A percentile compares a stretch with the other conserved stretches of the same genome.
These are phyloP conservation scores for Podospora comata DNA, from an alignment of 495 filamentous ascomycete genomes.

Conservation along the genomic window DNA sequence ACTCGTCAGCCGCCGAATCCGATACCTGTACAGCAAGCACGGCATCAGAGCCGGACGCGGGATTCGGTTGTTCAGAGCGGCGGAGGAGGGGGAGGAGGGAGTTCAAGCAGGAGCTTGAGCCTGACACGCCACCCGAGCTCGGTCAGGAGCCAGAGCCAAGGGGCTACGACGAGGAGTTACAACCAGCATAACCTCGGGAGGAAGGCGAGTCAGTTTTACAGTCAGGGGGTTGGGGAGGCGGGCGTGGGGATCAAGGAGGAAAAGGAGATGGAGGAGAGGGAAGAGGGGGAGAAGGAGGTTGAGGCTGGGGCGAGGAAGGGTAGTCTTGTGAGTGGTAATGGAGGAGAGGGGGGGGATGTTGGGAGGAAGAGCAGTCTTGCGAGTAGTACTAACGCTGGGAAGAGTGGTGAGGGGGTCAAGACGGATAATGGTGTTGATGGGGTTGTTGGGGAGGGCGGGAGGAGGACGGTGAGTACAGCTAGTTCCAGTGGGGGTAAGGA, in stretches of 20 bases:
- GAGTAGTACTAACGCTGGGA: not conserved
- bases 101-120: not conserved
- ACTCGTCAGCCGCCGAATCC: not conserved
- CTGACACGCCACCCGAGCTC: not conserved
- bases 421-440: not conserved
- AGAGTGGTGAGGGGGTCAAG: not conserved
- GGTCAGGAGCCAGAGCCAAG: not conserved
- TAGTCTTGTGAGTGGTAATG: not conserved
- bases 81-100: not conserved
- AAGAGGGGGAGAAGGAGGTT: not conserved
- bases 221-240: not conserved
- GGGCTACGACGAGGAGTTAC: not conserved
- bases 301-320: too few relatives aligned
- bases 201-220: not conserved
- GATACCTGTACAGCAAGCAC: not conserved
- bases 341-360: not conserved
- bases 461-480: not conserved
- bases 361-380: not conserved
- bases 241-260: not conserved
- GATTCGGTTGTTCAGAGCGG: not conserved
- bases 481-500: not conserved
- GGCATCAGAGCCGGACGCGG: not conserved
- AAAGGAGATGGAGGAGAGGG: not conserved
- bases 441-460: not conserved
- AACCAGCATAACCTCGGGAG: not conserved